phyloP scores from a whole-genome alignment of 768 basidiomycete genomes.

The Coprinellus micaceus region DNA sequence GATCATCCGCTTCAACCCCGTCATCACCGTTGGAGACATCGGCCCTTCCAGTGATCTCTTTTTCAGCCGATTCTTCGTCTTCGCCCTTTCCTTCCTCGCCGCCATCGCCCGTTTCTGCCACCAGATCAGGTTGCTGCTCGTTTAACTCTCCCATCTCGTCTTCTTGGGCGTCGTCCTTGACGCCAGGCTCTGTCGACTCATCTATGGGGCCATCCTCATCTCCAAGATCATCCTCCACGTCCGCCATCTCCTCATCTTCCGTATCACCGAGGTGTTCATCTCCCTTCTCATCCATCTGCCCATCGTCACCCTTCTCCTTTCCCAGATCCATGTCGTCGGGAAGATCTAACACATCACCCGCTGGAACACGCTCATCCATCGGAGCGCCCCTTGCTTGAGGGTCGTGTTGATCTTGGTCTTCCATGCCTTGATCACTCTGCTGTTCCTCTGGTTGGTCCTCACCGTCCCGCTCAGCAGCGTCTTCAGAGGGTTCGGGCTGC shows the following conservation, averaged over 20 bases:
- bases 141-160: slow-evolving; percentile 26
- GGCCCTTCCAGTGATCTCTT: slow-evolving; percentile 35
- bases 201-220: slow-evolving; percentile 32
- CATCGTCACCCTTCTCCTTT: slow-evolving; percentile 23
- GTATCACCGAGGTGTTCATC: slow-evolving; percentile 78
- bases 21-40: slow-evolving; percentile 44
- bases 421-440: slow-evolving; percentile 26
- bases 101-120: slow-evolving; percentile 27
- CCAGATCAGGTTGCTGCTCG: slow-evolving; percentile 23
- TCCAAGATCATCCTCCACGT: slow-evolving; percentile 25
- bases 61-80: slow-evolving; percentile 27
- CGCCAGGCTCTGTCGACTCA: slow-evolving; percentile 23
- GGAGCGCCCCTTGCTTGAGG: slow-evolving; percentile 50
- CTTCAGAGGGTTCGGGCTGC: slow-evolving; percentile 12
- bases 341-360: slow-evolving; percentile 81
- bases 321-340: slow-evolving; percentile 81
- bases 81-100: slow-evolving; percentile 26
- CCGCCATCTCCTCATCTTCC: slow-evolving; percentile 31
- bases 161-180: slow-evolving; percentile 29
- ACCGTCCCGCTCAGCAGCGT: slow-evolving; percentile 12
- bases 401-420: slow-evolving; percentile 41
- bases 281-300: slow-evolving; percentile 44
- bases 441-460: slow-evolving; percentile 18
- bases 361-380: slow-evolving; percentile 72
- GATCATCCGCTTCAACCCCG: slow-evolving; percentile 29